Evolutionary conservation across 2,329 filamentous ascomycete genomes (phyloP).

Genomic region (Mycocentrospora acerina): DNA sequence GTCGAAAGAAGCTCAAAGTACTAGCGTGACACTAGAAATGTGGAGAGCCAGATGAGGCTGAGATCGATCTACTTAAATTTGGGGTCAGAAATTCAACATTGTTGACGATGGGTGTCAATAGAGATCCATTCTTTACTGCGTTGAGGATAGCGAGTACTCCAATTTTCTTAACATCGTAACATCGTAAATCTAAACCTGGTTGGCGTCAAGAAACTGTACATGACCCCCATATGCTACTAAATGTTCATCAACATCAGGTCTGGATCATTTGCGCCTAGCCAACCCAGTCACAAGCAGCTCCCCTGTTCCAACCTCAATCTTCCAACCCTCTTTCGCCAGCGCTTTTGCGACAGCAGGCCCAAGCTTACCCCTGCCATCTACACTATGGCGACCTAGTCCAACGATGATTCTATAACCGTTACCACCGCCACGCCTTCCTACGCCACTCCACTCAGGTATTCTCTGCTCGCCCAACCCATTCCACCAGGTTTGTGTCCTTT

Average conservation of each 20-base stretch:
- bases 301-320: conserved; percentile 70
- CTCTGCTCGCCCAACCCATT: conserved; percentile 65
- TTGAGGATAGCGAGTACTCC: too few relatives aligned
- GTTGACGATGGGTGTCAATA: too few relatives aligned
- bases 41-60: background rate
- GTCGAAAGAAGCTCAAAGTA: conserved; percentile 8
- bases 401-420: conserved; percentile 75
- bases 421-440: conserved; percentile 45
- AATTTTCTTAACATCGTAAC: too few relatives aligned
- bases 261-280: conserved; percentile 31
- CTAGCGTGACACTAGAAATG: conserved; percentile 10
- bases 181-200: too few relatives aligned
- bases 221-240: too few relatives aligned
- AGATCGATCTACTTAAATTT: too few relatives aligned
- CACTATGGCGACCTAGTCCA: conserved; percentile 76
- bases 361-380: conserved; percentile 72
- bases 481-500: conserved; percentile 76
- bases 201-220: too few relatives aligned
- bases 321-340: conserved; percentile 80
- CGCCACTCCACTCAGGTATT: conserved; percentile 46
- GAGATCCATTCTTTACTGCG: too few relatives aligned
- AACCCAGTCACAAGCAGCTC: conserved; percentile 68
- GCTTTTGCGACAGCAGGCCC: conserved; percentile 78
- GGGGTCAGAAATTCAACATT: too few relatives aligned
- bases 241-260: too few relatives aligned